These are phyloP conservation scores for Bondarzewia mesenterica DNA, from an alignment of 1,284 basidiomycete species.

Conservation along the genomic window DNA sequence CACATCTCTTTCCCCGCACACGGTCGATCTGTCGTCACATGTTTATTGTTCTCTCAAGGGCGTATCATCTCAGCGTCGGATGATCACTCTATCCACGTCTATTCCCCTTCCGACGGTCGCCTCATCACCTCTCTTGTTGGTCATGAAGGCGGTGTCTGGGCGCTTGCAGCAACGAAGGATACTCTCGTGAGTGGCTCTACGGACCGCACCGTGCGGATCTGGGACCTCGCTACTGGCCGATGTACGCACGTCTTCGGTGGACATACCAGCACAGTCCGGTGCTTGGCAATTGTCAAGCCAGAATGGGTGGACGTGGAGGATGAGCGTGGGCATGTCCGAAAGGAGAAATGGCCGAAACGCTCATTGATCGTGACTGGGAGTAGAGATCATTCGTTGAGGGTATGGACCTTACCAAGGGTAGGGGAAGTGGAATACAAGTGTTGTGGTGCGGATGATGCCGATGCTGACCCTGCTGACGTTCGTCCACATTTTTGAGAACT, in stretches of 20 bases:
- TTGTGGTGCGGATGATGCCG: conserved; percentile 58
- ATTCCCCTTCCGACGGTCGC: conserved; percentile 74
- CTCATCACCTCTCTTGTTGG: conserved; percentile 72
- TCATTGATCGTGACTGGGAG: conserved; percentile 91
- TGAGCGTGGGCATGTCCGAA: conserved; percentile 45
- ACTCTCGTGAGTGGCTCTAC: conserved; percentile 90
- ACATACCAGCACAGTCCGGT: conserved; percentile 89
- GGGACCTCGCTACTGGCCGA: conserved; percentile 75
- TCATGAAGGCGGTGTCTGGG: conserved; percentile 95
- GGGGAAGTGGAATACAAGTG: conserved; percentile 73
- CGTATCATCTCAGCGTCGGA: conserved; percentile 94
- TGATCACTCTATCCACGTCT: conserved; percentile 90
- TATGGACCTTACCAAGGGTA: conserved; percentile 82
- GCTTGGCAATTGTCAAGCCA: conserved; percentile 84
- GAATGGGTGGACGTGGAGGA: conserved; percentile 70
- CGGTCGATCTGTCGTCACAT: conserved; percentile 87
- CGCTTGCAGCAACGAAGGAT: conserved; percentile 77
- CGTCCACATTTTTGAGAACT: conserved; percentile 16
- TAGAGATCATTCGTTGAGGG: conserved; percentile 81
- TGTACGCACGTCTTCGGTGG: conserved; percentile 91
- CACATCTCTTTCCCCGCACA: conserved; percentile 81
- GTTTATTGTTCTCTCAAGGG: conserved; percentile 85
- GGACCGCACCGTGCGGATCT: conserved; percentile 89
- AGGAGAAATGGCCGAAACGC: conserved; percentile 78
- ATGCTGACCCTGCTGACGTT: conserved; percentile 64